phyloP scores from a whole-genome alignment of 345 rosid species.

The Melaleuca alternifolia region DNA sequence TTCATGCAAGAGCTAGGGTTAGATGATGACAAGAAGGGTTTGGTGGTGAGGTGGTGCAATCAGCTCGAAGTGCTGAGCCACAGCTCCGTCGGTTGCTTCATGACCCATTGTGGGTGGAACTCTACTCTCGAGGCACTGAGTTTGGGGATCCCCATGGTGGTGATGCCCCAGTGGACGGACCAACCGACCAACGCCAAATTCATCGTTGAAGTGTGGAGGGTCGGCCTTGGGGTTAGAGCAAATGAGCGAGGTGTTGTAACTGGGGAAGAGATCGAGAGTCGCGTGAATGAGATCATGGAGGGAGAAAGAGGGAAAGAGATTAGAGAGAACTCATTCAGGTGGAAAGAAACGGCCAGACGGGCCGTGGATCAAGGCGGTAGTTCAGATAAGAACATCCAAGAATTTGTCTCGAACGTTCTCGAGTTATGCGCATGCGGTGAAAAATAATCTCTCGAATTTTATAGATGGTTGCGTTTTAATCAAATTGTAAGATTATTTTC shows the following conservation, averaged over 20 bases:
- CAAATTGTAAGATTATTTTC: background rate
- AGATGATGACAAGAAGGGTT: constrained; percentile 14
- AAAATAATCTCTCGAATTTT: background rate
- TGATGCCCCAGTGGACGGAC: constrained; percentile 52
- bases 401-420: constrained; percentile 15
- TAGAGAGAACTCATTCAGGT: constrained; percentile 24
- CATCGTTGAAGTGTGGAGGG: constrained; percentile 45
- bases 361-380: constrained; percentile 44
- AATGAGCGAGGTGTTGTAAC: constrained; percentile 18
- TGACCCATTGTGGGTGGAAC: constrained; percentile 68
- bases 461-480: background rate
- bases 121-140: constrained; percentile 54
- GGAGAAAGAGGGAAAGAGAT: constrained; percentile 29
- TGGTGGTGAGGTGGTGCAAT: constrained; percentile 42
- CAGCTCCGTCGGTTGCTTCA: constrained; percentile 41
- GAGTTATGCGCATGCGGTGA: background rate
- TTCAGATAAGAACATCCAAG: constrained; percentile 31
- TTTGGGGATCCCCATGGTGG: constrained; percentile 50
- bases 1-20: constrained; percentile 14
- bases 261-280: constrained; percentile 32
- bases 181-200: constrained; percentile 51
- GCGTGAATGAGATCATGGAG: constrained; percentile 43
- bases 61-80: constrained; percentile 47
- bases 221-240: constrained; percentile 26
- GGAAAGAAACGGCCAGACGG: constrained; percentile 36